Evolutionary conservation across 495 filamentous ascomycete genomes (phyloP), one percentile per base, ranked within the genome.

Genomic region (Echria macrotheca): DNA sequence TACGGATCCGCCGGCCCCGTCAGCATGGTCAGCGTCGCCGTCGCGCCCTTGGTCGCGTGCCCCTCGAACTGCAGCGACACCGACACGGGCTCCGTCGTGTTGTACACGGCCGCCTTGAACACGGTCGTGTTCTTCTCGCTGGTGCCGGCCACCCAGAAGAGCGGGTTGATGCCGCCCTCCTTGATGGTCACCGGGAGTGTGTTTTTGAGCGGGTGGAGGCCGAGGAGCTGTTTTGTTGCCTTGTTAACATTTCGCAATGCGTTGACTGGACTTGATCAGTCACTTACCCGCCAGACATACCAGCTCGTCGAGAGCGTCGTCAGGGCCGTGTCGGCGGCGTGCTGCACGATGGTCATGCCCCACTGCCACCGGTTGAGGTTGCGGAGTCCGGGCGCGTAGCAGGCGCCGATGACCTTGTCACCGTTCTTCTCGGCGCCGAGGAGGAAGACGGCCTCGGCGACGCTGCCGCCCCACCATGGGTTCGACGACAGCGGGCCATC

Each of bases 71-170:
- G 59, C 12, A 85, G 50, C 4, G 64, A 66, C 12, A 86, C 68
- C 0, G 75, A 64, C 18, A 75, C 64, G 3, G 65, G 56, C 3
- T 52, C 66, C 11, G 52, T 59, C 14, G 82, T 80, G 65, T 87
- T 86, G 65, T 86, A 87, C 0, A 83, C 76, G 24, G 81, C 82
- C 9, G 71, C 72, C 56, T 87, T 87, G 64, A 83, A 76, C 43
- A 71, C 60, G 32, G 73, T 64, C 14, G 65, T 63, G 12, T 65
- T 61, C 4, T 56, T 53, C 5, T 65, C 50, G 38, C 64, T 60
- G 26, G 31, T 54, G 12, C 70, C 70, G 2, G 79, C 79, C 2
- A 79, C 81, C 60, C 76, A 85, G 63, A 79, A 87, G 0, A 79
- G 55, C 0, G 82, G 82, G 5, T 71, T 70, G 59, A 81, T 57